These are phyloP conservation scores for Cladophialophora exuberans DNA, from an alignment of 2,329 filamentous ascomycete species.

Conservation along the genomic window DNA sequence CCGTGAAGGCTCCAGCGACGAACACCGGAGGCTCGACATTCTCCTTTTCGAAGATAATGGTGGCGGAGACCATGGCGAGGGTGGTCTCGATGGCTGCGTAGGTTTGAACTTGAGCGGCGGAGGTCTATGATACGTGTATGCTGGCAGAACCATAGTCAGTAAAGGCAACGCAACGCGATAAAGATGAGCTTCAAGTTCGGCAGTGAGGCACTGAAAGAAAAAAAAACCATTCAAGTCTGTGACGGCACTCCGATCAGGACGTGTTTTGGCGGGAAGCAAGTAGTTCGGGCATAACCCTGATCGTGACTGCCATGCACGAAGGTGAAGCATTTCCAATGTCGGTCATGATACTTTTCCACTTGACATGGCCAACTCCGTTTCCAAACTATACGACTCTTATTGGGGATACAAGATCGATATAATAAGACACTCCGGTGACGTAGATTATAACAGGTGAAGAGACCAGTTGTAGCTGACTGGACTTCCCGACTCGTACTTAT, in stretches of 20 bases:
- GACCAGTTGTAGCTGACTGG: no score
- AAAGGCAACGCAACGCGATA: neutral
- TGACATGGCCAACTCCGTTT: neutral
- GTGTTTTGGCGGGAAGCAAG: neutral
- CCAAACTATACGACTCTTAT: neutral
- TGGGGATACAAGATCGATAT: no score
- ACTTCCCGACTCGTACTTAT: no score
- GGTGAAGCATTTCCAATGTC: neutral
- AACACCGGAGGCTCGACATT: slow-evolving; percentile 69
- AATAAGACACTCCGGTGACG: no score
- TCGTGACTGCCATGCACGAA: neutral
- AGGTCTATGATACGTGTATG: neutral
- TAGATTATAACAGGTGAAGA: no score
- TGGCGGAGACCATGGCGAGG: slow-evolving; percentile 48
- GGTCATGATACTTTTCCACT: neutral
- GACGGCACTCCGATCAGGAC: neutral
- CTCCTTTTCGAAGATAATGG: slow-evolving; percentile 63
- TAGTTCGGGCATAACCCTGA: neutral
- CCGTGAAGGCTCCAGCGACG: slow-evolving; percentile 69
- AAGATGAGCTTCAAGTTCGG: neutral
- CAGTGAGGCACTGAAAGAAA: no score
- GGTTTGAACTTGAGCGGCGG: neutral
- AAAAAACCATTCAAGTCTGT: neutral
- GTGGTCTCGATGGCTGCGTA: neutral
- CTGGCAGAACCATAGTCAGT: slow-evolving; percentile 7